Evolutionary conservation across 257 asterid genomes (phyloP), one percentile per base, ranked within the genome.

Genomic region (Voacanga thouarsii): DNA sequence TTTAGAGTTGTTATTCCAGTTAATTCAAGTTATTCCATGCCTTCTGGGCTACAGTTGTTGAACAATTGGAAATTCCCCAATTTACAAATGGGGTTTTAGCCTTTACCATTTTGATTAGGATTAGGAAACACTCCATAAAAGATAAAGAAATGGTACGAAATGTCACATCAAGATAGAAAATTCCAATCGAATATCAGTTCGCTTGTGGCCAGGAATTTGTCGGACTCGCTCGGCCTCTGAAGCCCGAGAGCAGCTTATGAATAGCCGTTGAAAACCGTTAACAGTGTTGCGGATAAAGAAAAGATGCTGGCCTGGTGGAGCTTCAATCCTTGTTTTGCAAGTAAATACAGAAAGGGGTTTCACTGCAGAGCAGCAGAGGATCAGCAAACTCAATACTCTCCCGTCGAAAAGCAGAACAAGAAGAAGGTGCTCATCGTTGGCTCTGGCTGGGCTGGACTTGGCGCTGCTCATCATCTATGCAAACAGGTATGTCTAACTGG

Each of bases 401-500:
- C 64, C 26, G 49, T 71, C 50, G 82, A 78, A 66, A 78, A 83
- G 26, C 68, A 64, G 77, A 87, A 68, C 78, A 89, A 86, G 87
- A 90, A 85, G 83, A 88, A 88, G 79, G 87, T 91, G 45, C 74
- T 91, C 23, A 71, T 89, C 10, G 89, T 89, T 73, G 94, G 91
- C 33, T 91, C 92, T 47, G 92, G 92, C 72, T 88, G 91, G 92
- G 92, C 93, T 63, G 93, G 96, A 65, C 86, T 90, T 0, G 93
- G 88, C 26, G 92, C 90, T 72, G 92, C 93, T 56, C 90, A 89
- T 56, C 92, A 90, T 82, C 92, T 90, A 30, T 87, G 89, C 80
- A 85, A 89, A 57, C 93, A 89, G 89, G 96, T 88, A 1, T 33
- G 19, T 26, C 8, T 16, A 61, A 23, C 5, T 43, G 6, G 47